These are phyloP conservation scores for Oenanthe sinensis DNA, from an alignment of 129 eudicot genomes.

Conservation along the genomic window DNA sequence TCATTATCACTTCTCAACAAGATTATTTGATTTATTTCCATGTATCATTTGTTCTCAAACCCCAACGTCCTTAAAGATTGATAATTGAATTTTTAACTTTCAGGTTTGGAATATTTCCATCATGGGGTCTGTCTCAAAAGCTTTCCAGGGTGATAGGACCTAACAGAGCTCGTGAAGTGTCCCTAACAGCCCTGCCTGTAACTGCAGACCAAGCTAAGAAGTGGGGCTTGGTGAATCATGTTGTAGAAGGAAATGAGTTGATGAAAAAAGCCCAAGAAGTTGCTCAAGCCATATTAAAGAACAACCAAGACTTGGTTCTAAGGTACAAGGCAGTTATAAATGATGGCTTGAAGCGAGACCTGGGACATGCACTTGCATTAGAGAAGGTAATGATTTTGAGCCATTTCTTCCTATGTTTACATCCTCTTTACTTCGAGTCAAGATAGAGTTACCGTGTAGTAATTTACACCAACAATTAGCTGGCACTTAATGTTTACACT, in stretches of 20 bases:
- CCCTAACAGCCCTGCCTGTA: slow-evolving; percentile 67
- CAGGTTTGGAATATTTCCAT: slow-evolving; percentile 98
- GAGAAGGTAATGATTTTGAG: slow-evolving; percentile 56
- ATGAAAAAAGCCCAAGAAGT: slow-evolving; percentile 72
- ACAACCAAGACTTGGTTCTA: slow-evolving; percentile 70
- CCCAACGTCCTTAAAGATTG: background rate
- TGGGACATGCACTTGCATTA: slow-evolving; percentile 62
- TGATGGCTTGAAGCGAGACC: slow-evolving; percentile 73
- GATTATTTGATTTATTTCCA: background rate
- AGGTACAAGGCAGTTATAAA: slow-evolving; percentile 90
- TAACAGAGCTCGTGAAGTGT: slow-evolving; percentile 84
- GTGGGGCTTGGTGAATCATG: slow-evolving; percentile 88
- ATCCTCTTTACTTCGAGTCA: background rate
- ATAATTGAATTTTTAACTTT: slow-evolving; percentile 8
- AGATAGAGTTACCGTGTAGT: background rate
- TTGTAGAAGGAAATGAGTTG: slow-evolving; percentile 66
- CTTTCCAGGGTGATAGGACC: slow-evolving; percentile 89
- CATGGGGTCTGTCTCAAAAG: slow-evolving; percentile 99
- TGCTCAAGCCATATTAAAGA: slow-evolving; percentile 77
- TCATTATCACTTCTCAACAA: background rate
- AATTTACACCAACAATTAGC: background rate
- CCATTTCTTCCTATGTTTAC: background rate
- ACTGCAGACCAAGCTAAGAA: slow-evolving; percentile 79
- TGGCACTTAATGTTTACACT: background rate
- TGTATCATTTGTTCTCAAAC: background rate